Evolutionary conservation across 805 yeast genomes (phyloP).

Genomic region (Pichia deserticola): DNA sequence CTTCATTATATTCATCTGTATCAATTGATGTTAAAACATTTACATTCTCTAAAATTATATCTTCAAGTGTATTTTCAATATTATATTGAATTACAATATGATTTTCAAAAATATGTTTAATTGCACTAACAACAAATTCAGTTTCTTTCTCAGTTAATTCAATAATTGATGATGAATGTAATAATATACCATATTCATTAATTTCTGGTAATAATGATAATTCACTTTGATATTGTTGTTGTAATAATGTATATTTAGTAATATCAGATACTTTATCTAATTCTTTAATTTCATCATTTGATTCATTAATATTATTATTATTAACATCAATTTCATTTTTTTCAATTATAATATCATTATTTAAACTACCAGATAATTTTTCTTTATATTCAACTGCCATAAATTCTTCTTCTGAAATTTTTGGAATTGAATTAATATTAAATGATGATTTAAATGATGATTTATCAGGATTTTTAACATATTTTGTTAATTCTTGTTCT

Average conservation of each 20-base stretch:
- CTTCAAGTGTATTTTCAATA: conserved; percentile 76
- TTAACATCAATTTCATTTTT: conserved; percentile 5
- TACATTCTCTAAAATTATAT: conserved; percentile 69
- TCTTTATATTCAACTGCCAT: conserved; percentile 55
- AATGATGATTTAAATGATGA: conserved; percentile 50
- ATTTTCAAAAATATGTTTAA: conserved; percentile 73
- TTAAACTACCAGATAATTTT: conserved; percentile 31
- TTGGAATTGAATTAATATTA: conserved; percentile 62
- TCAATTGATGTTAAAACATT: conserved; percentile 63
- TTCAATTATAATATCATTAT: conserved; percentile 19
- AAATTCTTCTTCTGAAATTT: conserved; percentile 58
- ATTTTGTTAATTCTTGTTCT: conserved; percentile 68
- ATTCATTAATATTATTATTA: conserved; percentile 15
- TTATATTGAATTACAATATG: conserved; percentile 76
- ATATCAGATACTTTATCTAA: conserved; percentile 13
- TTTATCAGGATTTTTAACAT: conserved; percentile 48
- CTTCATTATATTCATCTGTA: conserved; percentile 51
- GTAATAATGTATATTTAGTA: conserved; percentile 31
- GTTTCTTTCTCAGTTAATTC: conserved; percentile 87
- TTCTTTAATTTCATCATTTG: conserved; percentile 15
- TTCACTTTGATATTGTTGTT: conserved; percentile 66
- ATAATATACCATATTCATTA: conserved; percentile 60
- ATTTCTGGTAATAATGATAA: conserved; percentile 68
- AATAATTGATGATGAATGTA: conserved; percentile 58
- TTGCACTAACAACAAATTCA: conserved; percentile 80